Evolutionary conservation across 306 rosid species (phyloP), one percentile per base, ranked within the genome.

Genomic region (Sicyos baderoa): DNA sequence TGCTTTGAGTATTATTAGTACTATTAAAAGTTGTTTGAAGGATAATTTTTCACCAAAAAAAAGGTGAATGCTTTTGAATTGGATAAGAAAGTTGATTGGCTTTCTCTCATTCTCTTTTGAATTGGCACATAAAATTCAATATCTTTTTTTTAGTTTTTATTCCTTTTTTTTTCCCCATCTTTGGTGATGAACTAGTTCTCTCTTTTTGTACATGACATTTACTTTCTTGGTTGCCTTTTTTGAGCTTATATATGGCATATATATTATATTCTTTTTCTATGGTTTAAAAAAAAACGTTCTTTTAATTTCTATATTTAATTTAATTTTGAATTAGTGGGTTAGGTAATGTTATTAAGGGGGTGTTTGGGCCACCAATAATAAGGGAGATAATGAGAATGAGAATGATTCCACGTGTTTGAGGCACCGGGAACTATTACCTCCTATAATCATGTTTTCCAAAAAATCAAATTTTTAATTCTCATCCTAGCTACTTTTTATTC

Each of bases 1-100:
- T 55, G 32, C 13, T 15, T 14, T 27, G 18, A 14, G 21, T 27
- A 23, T 11, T 56, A 56, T 56, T 56, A 27, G 12, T 56, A 27
- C 15, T 29, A 14, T 59, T 59, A 54, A 58, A 25, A 29, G 45
- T 15, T 7, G 21, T 29, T 59, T 29, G 47, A 7, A 59, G 13
- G 21, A 37, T 61, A 61, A 61, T 61, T 37, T 59, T n/a, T 16
- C 37, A 56, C 8, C 23, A 25, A 5, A 55, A 55, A 21, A 21
- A 14, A 56, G 13, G 8, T 35, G 19, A 42, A 63, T 51, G 29
- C 4, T 65, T 65, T 65, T 44, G 11, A 65, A 44, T 65, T 65
- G 70, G 70, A 45, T 65, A 65, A 65, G 54, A 65, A 65, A 45
- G 53, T 42, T 18, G 48, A 40, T 63, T 42, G 48, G 69, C 69